A percentile compares a stretch with the other conserved stretches of the same genome.
Conservation (phyloP, 2,329 filamentous ascomycete genomes). For the Colletotrichum tropicicola region DNA sequence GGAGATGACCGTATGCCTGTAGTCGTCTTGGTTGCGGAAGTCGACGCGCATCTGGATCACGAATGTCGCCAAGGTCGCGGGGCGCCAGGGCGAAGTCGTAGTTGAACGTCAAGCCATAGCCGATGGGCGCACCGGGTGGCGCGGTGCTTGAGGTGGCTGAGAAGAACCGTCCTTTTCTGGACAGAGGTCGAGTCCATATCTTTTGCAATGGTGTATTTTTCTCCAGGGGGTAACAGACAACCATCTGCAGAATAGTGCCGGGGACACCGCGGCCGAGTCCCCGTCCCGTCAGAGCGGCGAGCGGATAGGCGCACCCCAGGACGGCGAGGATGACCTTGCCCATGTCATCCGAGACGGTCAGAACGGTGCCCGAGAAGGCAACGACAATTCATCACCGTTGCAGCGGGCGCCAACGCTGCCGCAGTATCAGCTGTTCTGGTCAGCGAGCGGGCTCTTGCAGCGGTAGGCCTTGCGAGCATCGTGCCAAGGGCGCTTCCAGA, state of each 20-base stretch:
- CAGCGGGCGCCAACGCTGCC: slow-evolving; percentile 32
- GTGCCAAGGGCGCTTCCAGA: no score
- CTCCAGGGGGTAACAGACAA: neutral
- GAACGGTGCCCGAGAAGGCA: slow-evolving; percentile 35
- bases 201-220: no score
- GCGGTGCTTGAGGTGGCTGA: no score
- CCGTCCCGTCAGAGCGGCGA: neutral
- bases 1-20: no score
- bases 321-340: slow-evolving; percentile 1
- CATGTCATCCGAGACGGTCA: slow-evolving; percentile 9
- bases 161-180: no score
- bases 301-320: neutral
- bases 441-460: slow-evolving; percentile 35
- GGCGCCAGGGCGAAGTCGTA: no score
- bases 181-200: no score
- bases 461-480: slow-evolving; percentile 39
- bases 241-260: slow-evolving; percentile 22
- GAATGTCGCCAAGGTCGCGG: no score
- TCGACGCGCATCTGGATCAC: no score
- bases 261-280: slow-evolving; percentile 4
- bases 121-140: no score
- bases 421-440: slow-evolving; percentile 37
- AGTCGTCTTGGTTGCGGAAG: no score
- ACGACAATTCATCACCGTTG: slow-evolving; percentile 31
- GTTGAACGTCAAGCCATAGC: no score